Evolutionary conservation across 2,329 filamentous ascomycete genomes (phyloP).

Genomic region (Aspergillus fumigatiaffinis): DNA sequence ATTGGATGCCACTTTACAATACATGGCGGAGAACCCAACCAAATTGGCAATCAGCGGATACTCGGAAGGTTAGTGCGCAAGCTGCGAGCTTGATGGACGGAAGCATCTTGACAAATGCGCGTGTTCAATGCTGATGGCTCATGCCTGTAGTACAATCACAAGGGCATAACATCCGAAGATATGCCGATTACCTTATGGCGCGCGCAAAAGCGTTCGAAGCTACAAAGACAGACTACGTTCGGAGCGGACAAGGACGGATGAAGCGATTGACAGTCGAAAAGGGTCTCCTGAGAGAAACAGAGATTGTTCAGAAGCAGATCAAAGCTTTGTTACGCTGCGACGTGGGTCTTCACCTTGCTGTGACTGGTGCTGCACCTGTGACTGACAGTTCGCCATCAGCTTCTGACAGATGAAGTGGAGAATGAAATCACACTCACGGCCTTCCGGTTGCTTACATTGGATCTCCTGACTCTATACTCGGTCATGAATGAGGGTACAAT

Average conservation of each 20-base stretch:
- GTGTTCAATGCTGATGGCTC: constrained; percentile 34
- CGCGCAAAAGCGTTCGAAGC: constrained; percentile 77
- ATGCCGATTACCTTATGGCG: constrained; percentile 80
- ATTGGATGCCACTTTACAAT: constrained; percentile 80
- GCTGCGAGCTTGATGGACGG: background rate
- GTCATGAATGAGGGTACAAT: constrained; percentile 97
- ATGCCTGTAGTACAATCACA: constrained; percentile 73
- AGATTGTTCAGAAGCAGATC: constrained; percentile 84
- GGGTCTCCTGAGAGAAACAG: constrained; percentile 85
- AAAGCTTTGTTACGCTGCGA: constrained; percentile 83
- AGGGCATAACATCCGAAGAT: constrained; percentile 88
- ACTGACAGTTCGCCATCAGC: constrained; percentile 46
- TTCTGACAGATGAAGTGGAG: constrained; percentile 81
- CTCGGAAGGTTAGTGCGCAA: constrained; percentile 68
- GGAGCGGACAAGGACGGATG: constrained; percentile 73
- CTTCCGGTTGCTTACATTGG: constrained; percentile 84
- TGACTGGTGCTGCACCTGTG: background rate
- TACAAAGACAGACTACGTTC: constrained; percentile 86
- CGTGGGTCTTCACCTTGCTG: constrained; percentile 50
- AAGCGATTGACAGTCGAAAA: constrained; percentile 88
- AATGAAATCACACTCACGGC: constrained; percentile 96
- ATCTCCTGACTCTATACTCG: constrained; percentile 85
- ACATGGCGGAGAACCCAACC: constrained; percentile 76
- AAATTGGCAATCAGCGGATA: constrained; percentile 85
- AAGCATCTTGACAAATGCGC: background rate